Conservation (phyloP, 1,284 basidiomycete species). For the Calocybe gambosa region DNA sequence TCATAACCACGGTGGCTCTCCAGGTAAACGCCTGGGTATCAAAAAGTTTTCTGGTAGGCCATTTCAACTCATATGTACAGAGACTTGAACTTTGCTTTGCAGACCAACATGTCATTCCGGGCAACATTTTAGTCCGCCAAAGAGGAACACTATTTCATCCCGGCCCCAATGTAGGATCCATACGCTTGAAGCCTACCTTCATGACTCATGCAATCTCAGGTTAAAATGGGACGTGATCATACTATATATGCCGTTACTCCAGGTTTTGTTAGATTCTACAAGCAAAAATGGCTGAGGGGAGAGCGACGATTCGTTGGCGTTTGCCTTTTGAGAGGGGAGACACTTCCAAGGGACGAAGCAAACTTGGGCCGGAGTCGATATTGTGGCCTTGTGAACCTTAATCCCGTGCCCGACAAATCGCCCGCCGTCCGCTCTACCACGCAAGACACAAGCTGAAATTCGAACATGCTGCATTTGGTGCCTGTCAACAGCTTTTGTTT, state of each 20-base stretch:
- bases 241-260: constrained; percentile 86
- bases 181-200: constrained; percentile 8
- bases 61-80: constrained; percentile 4
- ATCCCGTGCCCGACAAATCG: constrained; percentile 12
- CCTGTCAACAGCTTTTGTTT: not conserved
- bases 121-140: constrained; percentile 92
- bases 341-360: constrained; percentile 75
- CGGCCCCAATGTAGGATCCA: constrained; percentile 77
- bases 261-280: constrained; percentile 91
- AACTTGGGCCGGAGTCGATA: constrained; percentile 68
- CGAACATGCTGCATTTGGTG: constrained; percentile 11
- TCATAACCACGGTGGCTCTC: constrained; percentile 85
- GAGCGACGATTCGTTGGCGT: constrained; percentile 81
- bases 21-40: constrained; percentile 85
- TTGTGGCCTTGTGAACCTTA: constrained; percentile 68
- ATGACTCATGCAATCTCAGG: constrained; percentile 40
- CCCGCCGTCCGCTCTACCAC: constrained; percentile 11
- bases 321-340: constrained; percentile 72
- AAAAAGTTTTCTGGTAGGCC: constrained; percentile 88
- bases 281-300: constrained; percentile 59
- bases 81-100: constrained; percentile 3
- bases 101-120: constrained; percentile 85
- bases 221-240: constrained; percentile 87
- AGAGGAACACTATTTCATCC: constrained; percentile 87
- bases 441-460: constrained; percentile 13